phyloP scores from a whole-genome alignment of 2,329 filamentous ascomycete species.

The Cordyceps farinosa region DNA sequence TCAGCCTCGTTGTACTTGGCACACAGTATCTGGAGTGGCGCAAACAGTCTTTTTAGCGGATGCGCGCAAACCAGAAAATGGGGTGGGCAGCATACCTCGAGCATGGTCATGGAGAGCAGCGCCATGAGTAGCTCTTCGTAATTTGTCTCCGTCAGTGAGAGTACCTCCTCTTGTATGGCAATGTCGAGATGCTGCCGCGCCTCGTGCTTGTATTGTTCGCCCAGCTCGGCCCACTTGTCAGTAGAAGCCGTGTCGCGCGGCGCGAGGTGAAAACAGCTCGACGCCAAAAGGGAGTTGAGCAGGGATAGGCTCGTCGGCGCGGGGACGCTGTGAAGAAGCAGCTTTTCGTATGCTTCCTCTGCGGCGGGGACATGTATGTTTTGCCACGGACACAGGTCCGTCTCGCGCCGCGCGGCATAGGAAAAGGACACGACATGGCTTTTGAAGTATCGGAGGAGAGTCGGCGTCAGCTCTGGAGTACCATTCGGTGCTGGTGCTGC shows the following conservation, averaged over 20 bases:
- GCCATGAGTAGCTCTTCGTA: slow-evolving; percentile 10
- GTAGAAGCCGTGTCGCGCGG: background rate
- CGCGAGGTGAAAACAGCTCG: slow-evolving; percentile 1
- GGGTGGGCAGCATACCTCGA: background rate
- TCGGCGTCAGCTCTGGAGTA: background rate
- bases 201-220: background rate
- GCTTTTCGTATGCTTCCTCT: background rate
- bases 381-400: slow-evolving; percentile 1
- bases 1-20: slow-evolving; percentile 13
- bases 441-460: slow-evolving; percentile 4
- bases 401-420: background rate
- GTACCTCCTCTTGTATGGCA: slow-evolving; percentile 5
- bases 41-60: background rate
- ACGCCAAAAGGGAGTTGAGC: background rate
- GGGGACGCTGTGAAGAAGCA: background rate
- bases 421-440: background rate
- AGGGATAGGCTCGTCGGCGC: background rate
- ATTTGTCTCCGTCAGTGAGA: background rate
- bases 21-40: background rate
- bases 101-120: slow-evolving; percentile 2
- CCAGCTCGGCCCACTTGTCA: background rate
- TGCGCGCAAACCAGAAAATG: background rate
- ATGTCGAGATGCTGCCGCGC: slow-evolving; percentile 1
- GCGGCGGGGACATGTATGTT: background rate
- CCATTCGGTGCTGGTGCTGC: background rate